Evolutionary conservation across 192 early-diverging fungal genomes (phyloP).

Genomic region (Lobosporangium transversale): DNA sequence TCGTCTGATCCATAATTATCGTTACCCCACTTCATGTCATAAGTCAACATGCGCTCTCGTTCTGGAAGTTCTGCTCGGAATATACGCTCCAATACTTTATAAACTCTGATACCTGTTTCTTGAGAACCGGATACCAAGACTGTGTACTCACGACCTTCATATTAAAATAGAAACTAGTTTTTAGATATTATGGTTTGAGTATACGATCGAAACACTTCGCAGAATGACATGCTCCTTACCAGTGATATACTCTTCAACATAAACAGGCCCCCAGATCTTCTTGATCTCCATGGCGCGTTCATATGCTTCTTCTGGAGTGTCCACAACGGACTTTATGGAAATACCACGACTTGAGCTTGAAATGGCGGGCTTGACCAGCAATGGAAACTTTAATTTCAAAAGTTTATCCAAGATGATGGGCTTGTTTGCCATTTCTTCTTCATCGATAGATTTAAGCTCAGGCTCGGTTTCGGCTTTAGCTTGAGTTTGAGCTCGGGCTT

Average conservation of each 20-base stretch:
- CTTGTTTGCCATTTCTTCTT: constrained; percentile 7
- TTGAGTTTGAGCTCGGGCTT: neutral
- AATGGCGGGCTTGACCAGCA: constrained; percentile 37
- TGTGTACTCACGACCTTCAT: constrained; percentile 37
- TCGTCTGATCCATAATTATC: constrained; percentile 36
- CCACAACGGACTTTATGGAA: constrained; percentile 34
- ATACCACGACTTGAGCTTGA: constrained; percentile 38
- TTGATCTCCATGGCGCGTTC: constrained; percentile 37
- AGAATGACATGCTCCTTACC: neutral
- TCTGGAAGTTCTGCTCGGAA: constrained; percentile 34
- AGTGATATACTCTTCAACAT: constrained; percentile 44
- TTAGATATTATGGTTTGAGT: no score
- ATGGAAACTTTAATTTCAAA: constrained; percentile 22
- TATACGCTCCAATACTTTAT: constrained; percentile 31
- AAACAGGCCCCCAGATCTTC: constrained; percentile 36
- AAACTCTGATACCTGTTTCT: constrained; percentile 28
- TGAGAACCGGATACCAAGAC: constrained; percentile 27
- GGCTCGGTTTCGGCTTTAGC: neutral
- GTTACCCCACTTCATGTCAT: constrained; percentile 47
- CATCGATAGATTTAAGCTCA: no score
- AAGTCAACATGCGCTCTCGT: constrained; percentile 34
- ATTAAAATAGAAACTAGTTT: neutral
- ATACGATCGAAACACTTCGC: no score
- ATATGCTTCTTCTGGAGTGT: constrained; percentile 30
- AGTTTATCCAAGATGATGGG: constrained; percentile 9